Base-by-base conservation (phyloP, 768 basidiomycete species). In the Floccularia luteovirens region DNA sequence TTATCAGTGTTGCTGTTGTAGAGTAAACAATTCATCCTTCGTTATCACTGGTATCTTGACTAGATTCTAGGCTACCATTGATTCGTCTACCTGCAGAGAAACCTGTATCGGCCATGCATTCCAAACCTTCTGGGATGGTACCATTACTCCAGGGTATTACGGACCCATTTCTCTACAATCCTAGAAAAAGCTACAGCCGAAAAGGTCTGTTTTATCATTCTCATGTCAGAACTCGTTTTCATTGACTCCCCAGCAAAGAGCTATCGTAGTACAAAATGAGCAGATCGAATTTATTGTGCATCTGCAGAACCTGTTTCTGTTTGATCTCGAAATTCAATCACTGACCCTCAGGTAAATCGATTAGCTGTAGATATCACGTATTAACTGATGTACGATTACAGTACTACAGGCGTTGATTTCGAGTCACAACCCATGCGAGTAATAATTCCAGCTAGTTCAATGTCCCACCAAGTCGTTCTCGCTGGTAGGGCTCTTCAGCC, bases 91-190 rank as follows among this genome's bases (percentile, higher is more conserved):
- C 90, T 1, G 60, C 79, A 19, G 84, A 91, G 61, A 89, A 87
- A 48, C 76, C 81, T 1, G 52, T 72, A 2, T 79, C 79, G 0
- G 56, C 73, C 5, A 57, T 87, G 20, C 61, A 67, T 13, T 54
- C 69, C 36, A 62, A 58, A 35, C 40, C 50, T 30, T 64, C 63
- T 8, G 62, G 63, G 19, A 53, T 65, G 2, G 62, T 61, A 20
- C 70, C 79, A 2, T 65, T 82, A 35, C 59, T 83, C 3, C 63
- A 69, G 31, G 79, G 79, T 3, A 64, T 67, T 22, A 75, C 71
- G 16, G 86, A 92, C 55, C 83, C 88, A 1, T 97, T 97, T 61
- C 63, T 98, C 42, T 96, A 96, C 57, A 92, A 97, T 56, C 94
- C 94, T 2, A 69, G 93, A 42, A 79, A n/a, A 74, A 53, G 60